phyloP scores from a whole-genome alignment of 345 rosid species.

The Iberis pinnata region DNA sequence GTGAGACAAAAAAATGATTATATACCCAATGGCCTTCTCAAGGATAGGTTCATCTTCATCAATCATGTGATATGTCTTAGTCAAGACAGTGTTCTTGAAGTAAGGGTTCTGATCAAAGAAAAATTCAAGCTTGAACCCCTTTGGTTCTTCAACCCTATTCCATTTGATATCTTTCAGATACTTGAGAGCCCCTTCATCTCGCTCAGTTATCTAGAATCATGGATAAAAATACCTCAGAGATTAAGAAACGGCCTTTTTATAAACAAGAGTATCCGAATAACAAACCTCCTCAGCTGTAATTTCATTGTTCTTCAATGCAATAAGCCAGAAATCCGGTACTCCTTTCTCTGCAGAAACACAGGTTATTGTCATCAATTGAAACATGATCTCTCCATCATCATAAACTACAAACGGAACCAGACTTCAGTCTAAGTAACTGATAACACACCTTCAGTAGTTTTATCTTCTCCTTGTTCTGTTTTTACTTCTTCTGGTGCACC shows the following conservation, averaged over 20 bases:
- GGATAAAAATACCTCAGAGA: neutral
- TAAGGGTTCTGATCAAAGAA: conserved; percentile 76
- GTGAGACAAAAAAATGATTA: conserved; percentile 2
- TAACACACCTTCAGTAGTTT: conserved; percentile 51
- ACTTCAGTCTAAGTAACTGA: neutral
- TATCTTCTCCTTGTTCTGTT: conserved; percentile 50
- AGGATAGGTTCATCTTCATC: conserved; percentile 97
- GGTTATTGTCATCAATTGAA: conserved; percentile 7
- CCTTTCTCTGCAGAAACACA: conserved; percentile 61
- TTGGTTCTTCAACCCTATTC: conserved; percentile 72
- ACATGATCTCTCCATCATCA: neutral
- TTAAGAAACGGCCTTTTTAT: neutral
- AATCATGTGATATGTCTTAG: conserved; percentile 92
- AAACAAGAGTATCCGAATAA: neutral
- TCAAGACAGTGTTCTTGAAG: conserved; percentile 78
- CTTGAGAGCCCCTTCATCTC: conserved; percentile 89
- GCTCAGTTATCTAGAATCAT: conserved; percentile 58
- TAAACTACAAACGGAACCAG: neutral
- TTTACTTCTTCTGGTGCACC: conserved; percentile 41
- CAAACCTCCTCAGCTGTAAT: conserved; percentile 79
- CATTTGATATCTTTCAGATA: conserved; percentile 85
- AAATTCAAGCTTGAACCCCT: conserved; percentile 97
- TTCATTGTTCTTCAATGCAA: conserved; percentile 91
- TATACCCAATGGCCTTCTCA: conserved; percentile 92
- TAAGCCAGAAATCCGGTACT: conserved; percentile 93